phyloP scores from a whole-genome alignment of 805 yeast species.

The Vanderwaltozyma polyspora region DNA sequence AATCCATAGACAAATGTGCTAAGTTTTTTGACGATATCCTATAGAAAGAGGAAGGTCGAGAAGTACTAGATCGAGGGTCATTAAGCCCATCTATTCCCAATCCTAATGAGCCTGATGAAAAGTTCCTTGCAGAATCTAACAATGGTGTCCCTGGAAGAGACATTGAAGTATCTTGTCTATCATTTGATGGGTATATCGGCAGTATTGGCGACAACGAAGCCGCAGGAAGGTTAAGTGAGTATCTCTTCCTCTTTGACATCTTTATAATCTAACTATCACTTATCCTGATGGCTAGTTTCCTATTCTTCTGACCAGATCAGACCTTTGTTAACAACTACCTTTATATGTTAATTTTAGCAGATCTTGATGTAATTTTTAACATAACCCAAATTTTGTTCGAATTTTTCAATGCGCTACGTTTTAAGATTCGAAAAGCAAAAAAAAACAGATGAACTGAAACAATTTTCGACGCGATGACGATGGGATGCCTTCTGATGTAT shows the following conservation, averaged over 20 bases:
- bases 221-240: constrained; percentile 7
- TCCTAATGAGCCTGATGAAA: neutral
- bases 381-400: neutral
- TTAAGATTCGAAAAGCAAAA: too few species aligned
- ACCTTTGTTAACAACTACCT: too few species aligned
- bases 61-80: neutral
- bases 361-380: too few species aligned
- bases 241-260: constrained; percentile 11
- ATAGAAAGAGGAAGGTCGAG: constrained; percentile 3
- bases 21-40: constrained; percentile 2
- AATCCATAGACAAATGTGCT: constrained; percentile 9
- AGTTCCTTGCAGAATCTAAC: too few species aligned
- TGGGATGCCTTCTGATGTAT: too few species aligned
- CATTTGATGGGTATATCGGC: constrained; percentile 8
- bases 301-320: neutral
- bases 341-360: too few species aligned
- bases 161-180: too few species aligned
- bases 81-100: constrained; percentile 1
- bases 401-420: too few species aligned
- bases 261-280: neutral
- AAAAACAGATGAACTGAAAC: too few species aligned
- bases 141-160: too few species aligned
- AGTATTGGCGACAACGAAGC: constrained; percentile 10
- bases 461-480: too few species aligned
- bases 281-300: neutral